phyloP scores from a whole-genome alignment of 768 basidiomycete genomes.

The Kwoniella europaea region DNA sequence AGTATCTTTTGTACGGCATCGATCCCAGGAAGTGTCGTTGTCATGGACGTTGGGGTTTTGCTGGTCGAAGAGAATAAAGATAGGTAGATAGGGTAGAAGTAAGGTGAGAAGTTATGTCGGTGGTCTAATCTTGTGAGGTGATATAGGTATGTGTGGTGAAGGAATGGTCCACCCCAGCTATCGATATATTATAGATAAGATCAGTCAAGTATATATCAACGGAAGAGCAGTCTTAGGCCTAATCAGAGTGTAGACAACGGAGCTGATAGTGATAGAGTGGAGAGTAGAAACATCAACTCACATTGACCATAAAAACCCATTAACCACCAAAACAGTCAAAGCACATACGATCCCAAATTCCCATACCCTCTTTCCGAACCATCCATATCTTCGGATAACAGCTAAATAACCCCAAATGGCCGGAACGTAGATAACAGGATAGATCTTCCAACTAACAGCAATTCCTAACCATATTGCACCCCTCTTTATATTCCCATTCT shows the following conservation, averaged over 20 bases:
- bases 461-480: constrained; percentile 78
- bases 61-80: constrained; percentile 66
- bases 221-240: no score
- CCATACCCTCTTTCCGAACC: constrained; percentile 60
- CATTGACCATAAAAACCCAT: constrained; percentile 73
- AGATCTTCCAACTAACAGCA: constrained; percentile 95
- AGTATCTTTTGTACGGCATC: constrained; percentile 51
- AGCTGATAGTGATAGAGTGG: not conserved
- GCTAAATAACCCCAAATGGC: constrained; percentile 66
- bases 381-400: constrained; percentile 29
- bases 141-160: constrained; percentile 90
- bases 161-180: constrained; percentile 94
- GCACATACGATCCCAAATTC: constrained; percentile 74
- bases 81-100: constrained; percentile 94
- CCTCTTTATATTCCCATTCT: constrained; percentile 61
- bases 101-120: constrained; percentile 96
- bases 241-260: no score
- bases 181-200: not conserved
- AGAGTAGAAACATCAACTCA: constrained; percentile 59
- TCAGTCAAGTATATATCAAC: no score
- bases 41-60: constrained; percentile 2
- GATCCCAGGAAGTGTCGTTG: not conserved
- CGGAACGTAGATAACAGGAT: constrained; percentile 89
- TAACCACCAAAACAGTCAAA: constrained; percentile 69
- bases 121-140: constrained; percentile 90